A percentile compares a stretch with the other conserved stretches of the same genome.
These are phyloP conservation scores for Fusarium foetens DNA, from an alignment of 2,329 filamentous ascomycete species.

Conservation along the genomic window DNA sequence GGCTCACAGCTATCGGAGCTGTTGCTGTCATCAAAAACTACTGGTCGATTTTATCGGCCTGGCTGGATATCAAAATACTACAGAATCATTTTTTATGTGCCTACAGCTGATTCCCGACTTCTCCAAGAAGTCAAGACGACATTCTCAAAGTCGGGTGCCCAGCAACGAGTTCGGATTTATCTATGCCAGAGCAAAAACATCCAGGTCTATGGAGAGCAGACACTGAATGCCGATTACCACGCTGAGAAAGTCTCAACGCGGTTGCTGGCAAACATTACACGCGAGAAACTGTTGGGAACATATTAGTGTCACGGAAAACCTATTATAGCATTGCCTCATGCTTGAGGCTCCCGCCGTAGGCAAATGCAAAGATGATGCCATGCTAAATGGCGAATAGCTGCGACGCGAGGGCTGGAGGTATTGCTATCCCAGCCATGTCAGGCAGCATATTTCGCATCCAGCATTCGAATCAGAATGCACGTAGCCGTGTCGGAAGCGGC, in stretches of 20 bases:
- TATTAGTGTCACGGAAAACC: conserved; percentile 19
- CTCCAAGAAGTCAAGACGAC: conserved; percentile 65
- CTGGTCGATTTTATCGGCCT: background rate
- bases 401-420: background rate
- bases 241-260: conserved; percentile 46
- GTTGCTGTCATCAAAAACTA: conserved; percentile 2
- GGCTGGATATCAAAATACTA: background rate
- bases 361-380: conserved; percentile 14
- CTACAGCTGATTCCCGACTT: conserved; percentile 69
- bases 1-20: background rate
- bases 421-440: conserved; percentile 3
- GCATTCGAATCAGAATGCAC: background rate
- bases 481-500: conserved; percentile 1
- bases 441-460: background rate
- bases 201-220: conserved; percentile 58
- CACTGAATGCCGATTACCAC: conserved; percentile 61
- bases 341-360: background rate
- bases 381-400: background rate
- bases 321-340: conserved; percentile 1
- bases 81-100: conserved; percentile 53
- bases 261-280: conserved; percentile 48
- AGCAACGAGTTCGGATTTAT: conserved; percentile 62
- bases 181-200: conserved; percentile 69
- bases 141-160: conserved; percentile 65
- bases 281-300: background rate